These are phyloP conservation scores for Fraxinus excelsior DNA, from an alignment of 257 asterid species.

Conservation along the genomic window DNA sequence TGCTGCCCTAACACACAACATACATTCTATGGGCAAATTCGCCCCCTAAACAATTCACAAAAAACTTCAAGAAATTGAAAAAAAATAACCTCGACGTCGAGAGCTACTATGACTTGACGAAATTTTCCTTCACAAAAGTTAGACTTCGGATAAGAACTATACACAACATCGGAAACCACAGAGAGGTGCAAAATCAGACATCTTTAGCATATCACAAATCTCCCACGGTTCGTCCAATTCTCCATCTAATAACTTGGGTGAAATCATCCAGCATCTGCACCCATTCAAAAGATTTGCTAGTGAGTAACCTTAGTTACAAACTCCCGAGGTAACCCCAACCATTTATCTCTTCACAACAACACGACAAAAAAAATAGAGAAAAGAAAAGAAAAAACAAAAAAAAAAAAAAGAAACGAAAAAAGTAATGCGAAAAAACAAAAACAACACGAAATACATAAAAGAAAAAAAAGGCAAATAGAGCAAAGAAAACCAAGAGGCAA, in stretches of 20 bases:
- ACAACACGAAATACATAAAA: too few relatives aligned
- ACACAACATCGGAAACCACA: not conserved
- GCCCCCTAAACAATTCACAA: not conserved
- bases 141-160: not conserved
- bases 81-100: too few relatives aligned
- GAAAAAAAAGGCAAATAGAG: too few relatives aligned
- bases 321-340: not conserved
- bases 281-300: not conserved
- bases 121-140: not conserved
- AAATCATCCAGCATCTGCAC: not conserved
- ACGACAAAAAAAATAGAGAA: too few relatives aligned
- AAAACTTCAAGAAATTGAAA: not conserved
- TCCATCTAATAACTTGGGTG: not conserved
- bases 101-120: not conserved
- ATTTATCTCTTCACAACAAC: too few relatives aligned
- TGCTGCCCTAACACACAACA: not conserved
- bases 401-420: too few relatives aligned
- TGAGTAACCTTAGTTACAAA: not conserved
- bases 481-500: too few relatives aligned
- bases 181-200: not conserved
- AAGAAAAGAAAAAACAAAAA: too few relatives aligned
- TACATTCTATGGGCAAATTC: not conserved
- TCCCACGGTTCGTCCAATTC: not conserved
- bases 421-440: too few relatives aligned
- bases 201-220: not conserved